Conservation (phyloP, 768 basidiomycete species). For the Nidularia pulvinata region DNA sequence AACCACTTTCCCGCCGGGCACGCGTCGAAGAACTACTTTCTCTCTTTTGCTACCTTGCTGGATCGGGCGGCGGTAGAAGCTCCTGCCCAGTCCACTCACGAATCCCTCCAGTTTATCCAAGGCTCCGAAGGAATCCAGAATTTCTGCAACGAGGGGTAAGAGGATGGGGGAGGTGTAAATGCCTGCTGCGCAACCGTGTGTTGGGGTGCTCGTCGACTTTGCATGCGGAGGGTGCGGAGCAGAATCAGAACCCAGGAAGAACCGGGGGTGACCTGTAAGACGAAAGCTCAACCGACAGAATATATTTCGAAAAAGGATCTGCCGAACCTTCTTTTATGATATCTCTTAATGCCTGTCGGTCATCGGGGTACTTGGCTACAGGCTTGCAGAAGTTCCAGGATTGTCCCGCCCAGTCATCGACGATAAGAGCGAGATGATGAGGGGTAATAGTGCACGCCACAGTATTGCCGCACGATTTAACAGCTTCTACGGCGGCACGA, state of each 20-base stretch:
- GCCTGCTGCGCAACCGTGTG: conserved; percentile 87
- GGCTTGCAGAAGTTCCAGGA: conserved; percentile 98
- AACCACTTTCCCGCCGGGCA: conserved; percentile 32
- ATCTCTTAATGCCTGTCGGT: conserved; percentile 78
- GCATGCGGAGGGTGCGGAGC: conserved; percentile 83
- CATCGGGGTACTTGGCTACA: conserved; percentile 94
- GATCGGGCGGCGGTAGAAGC: conserved; percentile 62
- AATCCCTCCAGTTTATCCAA: conserved; percentile 82
- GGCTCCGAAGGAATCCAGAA: conserved; percentile 87
- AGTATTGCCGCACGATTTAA: conserved; percentile 73
- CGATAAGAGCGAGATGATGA: conserved; percentile 91
- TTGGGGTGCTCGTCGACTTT: conserved; percentile 72
- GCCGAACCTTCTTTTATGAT: conserved; percentile 72
- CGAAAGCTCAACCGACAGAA: neutral
- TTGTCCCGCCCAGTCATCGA: conserved; percentile 97
- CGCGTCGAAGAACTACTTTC: conserved; percentile 43
- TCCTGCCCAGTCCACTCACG: conserved; percentile 74
- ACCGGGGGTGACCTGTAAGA: conserved; percentile 78
- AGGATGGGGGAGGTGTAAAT: conserved; percentile 95
- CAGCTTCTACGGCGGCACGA: conserved; percentile 85
- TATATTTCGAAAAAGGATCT: neutral
- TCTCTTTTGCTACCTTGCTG: conserved; percentile 13
- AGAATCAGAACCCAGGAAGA: conserved; percentile 97
- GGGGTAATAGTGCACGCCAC: conserved; percentile 98
- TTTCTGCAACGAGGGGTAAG: conserved; percentile 85